Evolutionary conservation across 2,329 filamentous ascomycete genomes (phyloP).

Genomic region (Elsinoe perseae): DNA sequence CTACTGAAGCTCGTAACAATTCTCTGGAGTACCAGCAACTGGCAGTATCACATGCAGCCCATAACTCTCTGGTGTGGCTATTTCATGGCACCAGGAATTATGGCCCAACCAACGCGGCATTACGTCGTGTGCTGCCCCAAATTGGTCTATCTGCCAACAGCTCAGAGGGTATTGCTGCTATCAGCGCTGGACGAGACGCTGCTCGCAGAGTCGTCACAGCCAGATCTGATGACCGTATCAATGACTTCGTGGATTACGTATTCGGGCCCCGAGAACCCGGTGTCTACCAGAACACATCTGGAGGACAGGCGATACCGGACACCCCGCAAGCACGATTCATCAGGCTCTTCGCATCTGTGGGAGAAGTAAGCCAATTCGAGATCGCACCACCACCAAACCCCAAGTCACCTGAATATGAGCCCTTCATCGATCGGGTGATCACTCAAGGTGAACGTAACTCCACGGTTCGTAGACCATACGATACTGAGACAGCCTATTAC

Average conservation of each 20-base stretch:
- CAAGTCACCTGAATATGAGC: constrained; percentile 22
- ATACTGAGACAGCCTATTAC: constrained; percentile 26
- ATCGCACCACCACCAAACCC: constrained; percentile 23
- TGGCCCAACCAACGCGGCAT: constrained; percentile 22
- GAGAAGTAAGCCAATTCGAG: constrained; percentile 23
- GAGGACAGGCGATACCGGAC: constrained; percentile 23
- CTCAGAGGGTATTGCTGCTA: constrained; percentile 20
- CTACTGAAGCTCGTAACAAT: constrained; percentile 21
- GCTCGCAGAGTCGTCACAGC: constrained; percentile 22
- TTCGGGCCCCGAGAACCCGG: constrained; percentile 20
- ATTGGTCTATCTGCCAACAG: constrained; percentile 23
- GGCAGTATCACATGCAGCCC: constrained; percentile 27
- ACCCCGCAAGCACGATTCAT: constrained; percentile 26
- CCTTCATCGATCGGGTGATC: constrained; percentile 22
- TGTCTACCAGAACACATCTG: constrained; percentile 25
- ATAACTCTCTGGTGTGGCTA: constrained; percentile 25
- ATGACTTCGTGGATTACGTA: constrained; percentile 24
- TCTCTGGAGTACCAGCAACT: constrained; percentile 26
- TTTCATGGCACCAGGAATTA: constrained; percentile 27
- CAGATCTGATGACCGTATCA: constrained; percentile 23
- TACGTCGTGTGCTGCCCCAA: constrained; percentile 20
- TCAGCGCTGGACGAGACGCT: constrained; percentile 22
- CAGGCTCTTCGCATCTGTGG: constrained; percentile 23
- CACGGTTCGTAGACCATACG: constrained; percentile 22
- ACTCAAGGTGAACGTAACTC: constrained; percentile 25